These are phyloP conservation scores for Datisca glomerata DNA, from an alignment of 306 rosid genomes.

Conservation along the genomic window DNA sequence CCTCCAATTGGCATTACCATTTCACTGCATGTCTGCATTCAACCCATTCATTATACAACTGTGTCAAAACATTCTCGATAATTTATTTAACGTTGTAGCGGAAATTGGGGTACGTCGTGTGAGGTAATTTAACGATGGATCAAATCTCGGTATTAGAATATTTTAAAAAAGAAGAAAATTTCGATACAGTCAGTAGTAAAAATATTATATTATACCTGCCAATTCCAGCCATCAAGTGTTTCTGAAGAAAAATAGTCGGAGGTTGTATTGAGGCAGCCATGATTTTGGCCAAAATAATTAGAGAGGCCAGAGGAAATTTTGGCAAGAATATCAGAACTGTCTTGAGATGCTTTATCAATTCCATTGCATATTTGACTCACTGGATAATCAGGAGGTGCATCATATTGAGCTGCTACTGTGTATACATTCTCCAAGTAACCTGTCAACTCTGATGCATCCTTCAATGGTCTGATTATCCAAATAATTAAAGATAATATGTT, in stretches of 20 bases:
- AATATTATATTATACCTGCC: no score
- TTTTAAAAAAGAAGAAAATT: no score
- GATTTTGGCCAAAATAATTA: background rate
- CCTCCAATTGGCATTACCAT: constrained; percentile 10
- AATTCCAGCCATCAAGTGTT: background rate
- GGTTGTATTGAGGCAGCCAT: no score
- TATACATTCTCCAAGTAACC: background rate
- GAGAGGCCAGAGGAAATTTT: constrained; percentile 5
- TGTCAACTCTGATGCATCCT: background rate
- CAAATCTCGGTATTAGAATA: no score
- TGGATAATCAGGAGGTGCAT: constrained; percentile 4
- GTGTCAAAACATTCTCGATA: no score
- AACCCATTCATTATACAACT: no score
- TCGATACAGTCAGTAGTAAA: no score
- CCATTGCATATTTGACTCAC: constrained; percentile 8
- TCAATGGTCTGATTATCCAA: constrained; percentile 12
- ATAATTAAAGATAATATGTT: no score
- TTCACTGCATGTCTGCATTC: constrained; percentile 10
- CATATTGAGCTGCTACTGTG: constrained; percentile 11
- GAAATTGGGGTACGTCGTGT: no score
- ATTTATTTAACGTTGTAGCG: no score
- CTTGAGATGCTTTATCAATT: constrained; percentile 7
- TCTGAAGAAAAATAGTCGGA: background rate
- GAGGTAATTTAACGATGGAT: no score
- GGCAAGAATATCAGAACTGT: constrained; percentile 8